Evolutionary conservation across 306 rosid species (phyloP).

Genomic region (Fragaria vesca): DNA sequence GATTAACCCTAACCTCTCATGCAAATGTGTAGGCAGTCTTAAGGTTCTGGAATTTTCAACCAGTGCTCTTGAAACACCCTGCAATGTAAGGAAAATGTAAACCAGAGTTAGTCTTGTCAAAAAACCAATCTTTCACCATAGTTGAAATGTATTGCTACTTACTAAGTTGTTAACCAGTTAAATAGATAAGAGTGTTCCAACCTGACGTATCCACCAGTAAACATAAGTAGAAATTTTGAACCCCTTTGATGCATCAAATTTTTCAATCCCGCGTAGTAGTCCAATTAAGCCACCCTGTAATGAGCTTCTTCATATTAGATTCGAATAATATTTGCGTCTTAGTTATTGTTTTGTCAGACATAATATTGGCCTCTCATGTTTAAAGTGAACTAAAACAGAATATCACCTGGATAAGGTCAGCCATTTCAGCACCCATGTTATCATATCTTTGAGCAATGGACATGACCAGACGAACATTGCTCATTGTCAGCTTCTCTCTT

Average conservation of each 20-base stretch:
- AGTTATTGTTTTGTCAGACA: slow-evolving; percentile 5
- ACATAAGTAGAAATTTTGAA: slow-evolving; percentile 94
- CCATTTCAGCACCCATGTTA: slow-evolving; percentile 88
- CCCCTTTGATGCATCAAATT: slow-evolving; percentile 92
- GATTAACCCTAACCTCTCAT: slow-evolving; percentile 84
- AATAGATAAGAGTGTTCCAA: slow-evolving; percentile 28
- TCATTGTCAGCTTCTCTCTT: slow-evolving; percentile 88
- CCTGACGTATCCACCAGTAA: slow-evolving; percentile 99
- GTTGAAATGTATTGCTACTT: slow-evolving; percentile 5
- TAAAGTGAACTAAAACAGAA: slow-evolving; percentile 10
- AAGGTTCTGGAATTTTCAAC: slow-evolving; percentile 87
- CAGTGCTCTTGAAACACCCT: slow-evolving; percentile 95
- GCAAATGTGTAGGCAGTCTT: slow-evolving; percentile 82
- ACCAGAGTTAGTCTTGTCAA: slow-evolving; percentile 1
- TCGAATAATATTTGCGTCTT: neutral
- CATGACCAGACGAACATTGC: slow-evolving; percentile 91
- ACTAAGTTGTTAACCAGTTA: slow-evolving; percentile 12
- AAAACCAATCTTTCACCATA: neutral
- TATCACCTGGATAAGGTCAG: slow-evolving; percentile 91
- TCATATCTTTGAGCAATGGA: slow-evolving; percentile 96
- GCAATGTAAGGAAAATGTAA: slow-evolving; percentile 23
- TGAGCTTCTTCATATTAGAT: slow-evolving; percentile 10
- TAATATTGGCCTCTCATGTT: neutral
- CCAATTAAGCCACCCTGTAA: slow-evolving; percentile 93
- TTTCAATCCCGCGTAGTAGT: slow-evolving; percentile 89